A percentile compares a stretch with the other conserved stretches of the same genome.
Conservation (phyloP, 164 flowering plant genomes). For the Paratinospora sagittata region DNA sequence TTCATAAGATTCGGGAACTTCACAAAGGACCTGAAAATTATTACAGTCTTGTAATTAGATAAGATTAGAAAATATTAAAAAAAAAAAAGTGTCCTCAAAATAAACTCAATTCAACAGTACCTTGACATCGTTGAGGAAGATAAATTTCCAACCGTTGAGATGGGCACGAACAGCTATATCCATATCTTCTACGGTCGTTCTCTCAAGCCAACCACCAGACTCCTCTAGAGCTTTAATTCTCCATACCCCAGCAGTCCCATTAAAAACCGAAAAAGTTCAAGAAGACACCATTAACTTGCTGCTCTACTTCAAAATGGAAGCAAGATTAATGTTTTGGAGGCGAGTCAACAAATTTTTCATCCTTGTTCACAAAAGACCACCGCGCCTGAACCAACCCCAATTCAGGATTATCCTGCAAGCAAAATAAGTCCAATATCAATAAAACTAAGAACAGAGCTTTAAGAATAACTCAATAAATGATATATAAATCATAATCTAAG, state of each 20-base stretch:
- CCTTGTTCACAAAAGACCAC: conserved; percentile 80
- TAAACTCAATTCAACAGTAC: conserved; percentile 21
- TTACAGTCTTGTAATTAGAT: neutral
- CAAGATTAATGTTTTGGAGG: conserved; percentile 72
- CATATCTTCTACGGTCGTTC: conserved; percentile 86
- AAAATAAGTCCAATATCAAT: conserved; percentile 2
- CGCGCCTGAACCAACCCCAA: conserved; percentile 76
- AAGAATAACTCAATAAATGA: neutral
- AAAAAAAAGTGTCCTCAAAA: too few species aligned
- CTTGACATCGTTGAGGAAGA: conserved; percentile 71
- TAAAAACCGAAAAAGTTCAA: conserved; percentile 74
- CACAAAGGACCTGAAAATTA: conserved; percentile 61
- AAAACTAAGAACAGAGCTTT: conserved; percentile 4
- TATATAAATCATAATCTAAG: neutral
- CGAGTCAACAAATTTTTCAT: conserved; percentile 77
- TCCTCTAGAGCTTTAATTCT: conserved; percentile 74
- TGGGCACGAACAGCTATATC: conserved; percentile 84
- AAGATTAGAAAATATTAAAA: too few species aligned
- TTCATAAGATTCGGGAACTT: conserved; percentile 80
- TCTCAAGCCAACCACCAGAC: conserved; percentile 85
- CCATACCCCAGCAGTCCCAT: conserved; percentile 89
- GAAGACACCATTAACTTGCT: conserved; percentile 77
- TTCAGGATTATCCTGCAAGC: conserved; percentile 58
- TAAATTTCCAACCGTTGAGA: conserved; percentile 78
- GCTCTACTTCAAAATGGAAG: conserved; percentile 87